Conservation (phyloP, 176 grass and related monocot genomes). For the Juncus effusus region DNA sequence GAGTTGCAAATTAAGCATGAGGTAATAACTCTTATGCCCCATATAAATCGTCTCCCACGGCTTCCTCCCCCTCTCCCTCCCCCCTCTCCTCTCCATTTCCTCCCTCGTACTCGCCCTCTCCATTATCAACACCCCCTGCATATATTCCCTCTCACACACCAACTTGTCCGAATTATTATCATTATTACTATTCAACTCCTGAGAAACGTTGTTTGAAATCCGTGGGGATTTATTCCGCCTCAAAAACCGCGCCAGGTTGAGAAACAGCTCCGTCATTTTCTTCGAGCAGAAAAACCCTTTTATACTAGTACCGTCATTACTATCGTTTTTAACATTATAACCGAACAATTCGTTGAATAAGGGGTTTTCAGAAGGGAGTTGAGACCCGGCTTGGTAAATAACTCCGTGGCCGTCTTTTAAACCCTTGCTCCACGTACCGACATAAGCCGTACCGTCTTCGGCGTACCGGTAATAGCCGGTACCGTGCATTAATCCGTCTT, state of each 20-base stretch:
- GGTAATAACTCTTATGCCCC: slow-evolving; percentile 93
- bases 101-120: slow-evolving; percentile 50
- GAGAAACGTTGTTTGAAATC: slow-evolving; percentile 66
- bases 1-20: slow-evolving; percentile 97
- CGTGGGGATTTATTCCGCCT: slow-evolving; percentile 29
- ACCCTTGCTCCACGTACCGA: slow-evolving; percentile 88
- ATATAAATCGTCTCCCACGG: slow-evolving; percentile 89
- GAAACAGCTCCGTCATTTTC: slow-evolving; percentile 37
- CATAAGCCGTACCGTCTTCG: slow-evolving; percentile 54
- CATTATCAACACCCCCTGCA: slow-evolving; percentile 82
- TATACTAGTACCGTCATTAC: slow-evolving; percentile 35
- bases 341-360: slow-evolving; percentile 49
- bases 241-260: slow-evolving; percentile 44
- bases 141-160: slow-evolving; percentile 79
- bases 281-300: slow-evolving; percentile 35
- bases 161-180: slow-evolving; percentile 35
- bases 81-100: slow-evolving; percentile 48
- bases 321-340: slow-evolving; percentile 8
- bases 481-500: slow-evolving; percentile 72
- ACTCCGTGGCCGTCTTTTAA: slow-evolving; percentile 89
- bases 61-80: slow-evolving; percentile 49
- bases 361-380: slow-evolving; percentile 53
- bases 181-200: slow-evolving; percentile 31
- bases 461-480: slow-evolving; percentile 68
- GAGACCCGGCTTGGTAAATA: slow-evolving; percentile 71